Conservation (phyloP, 2,329 filamentous ascomycete genomes). For the Colletotrichum euphorbiae region DNA sequence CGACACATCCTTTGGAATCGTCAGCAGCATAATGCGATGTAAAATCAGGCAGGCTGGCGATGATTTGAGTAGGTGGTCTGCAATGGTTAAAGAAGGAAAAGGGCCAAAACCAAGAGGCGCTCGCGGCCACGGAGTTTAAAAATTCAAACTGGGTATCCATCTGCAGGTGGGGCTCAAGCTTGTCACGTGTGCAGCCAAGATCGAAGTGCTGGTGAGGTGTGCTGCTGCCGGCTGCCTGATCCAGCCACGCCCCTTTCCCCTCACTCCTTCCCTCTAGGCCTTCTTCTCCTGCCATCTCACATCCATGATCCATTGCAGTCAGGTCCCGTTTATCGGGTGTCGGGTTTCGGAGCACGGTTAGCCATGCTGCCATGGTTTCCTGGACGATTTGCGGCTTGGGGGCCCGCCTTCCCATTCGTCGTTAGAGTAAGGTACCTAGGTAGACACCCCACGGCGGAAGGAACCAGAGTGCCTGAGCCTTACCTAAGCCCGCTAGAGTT, state of each 20-base stretch:
- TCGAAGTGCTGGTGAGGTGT: not conserved
- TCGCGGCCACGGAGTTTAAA: constrained; percentile 37
- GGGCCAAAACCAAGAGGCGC: constrained; percentile 37
- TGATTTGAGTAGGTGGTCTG: constrained; percentile 61
- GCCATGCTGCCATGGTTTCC: constrained; percentile 37
- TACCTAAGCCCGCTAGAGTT: too few relatives aligned
- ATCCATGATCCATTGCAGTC: constrained; percentile 17
- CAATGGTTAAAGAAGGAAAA: constrained; percentile 48
- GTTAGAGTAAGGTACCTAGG: not conserved
- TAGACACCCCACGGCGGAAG: constrained; percentile 1
- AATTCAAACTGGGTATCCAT: constrained; percentile 33
- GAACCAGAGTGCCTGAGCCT: not conserved
- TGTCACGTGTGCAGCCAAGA: constrained; percentile 4
- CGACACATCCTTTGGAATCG: constrained; percentile 66
- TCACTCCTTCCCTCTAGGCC: not conserved
- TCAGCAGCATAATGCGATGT: constrained; percentile 55
- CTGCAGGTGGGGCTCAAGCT: not conserved
- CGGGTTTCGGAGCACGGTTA: constrained; percentile 33
- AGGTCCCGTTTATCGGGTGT: constrained; percentile 37
- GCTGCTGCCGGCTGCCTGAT: constrained; percentile 27
- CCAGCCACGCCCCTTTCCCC: constrained; percentile 21
- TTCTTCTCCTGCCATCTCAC: too few relatives aligned
- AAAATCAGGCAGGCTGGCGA: constrained; percentile 50
- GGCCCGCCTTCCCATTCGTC: constrained; percentile 20
- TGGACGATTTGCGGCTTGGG: constrained; percentile 22